phyloP scores from a whole-genome alignment of 73 alveolate species.

The Breviolum minutum region DNA sequence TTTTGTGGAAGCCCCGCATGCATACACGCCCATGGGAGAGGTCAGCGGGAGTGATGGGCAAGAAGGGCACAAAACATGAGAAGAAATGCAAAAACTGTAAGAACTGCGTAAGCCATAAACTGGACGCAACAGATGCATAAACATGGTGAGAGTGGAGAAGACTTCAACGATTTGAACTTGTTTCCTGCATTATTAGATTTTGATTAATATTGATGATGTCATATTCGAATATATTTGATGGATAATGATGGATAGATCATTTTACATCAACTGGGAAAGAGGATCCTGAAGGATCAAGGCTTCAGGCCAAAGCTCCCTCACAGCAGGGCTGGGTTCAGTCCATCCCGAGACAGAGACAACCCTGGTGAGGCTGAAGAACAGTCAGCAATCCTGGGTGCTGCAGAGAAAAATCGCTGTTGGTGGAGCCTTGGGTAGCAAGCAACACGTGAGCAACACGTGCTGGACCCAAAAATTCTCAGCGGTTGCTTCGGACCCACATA shows the following conservation, averaged over 20 bases:
- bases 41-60: background rate
- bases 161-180: too few relatives aligned
- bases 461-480: too few relatives aligned
- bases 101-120: background rate
- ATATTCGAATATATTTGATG: too few relatives aligned
- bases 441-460: too few relatives aligned
- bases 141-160: background rate
- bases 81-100: background rate
- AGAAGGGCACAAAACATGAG: background rate
- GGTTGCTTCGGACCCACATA: too few relatives aligned
- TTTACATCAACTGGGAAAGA: background rate
- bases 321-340: too few relatives aligned
- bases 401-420: slow-evolving; percentile 71
- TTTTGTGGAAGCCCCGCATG: slow-evolving; percentile 63
- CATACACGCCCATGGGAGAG: slow-evolving; percentile 94
- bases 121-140: background rate
- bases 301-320: background rate
- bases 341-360: too few relatives aligned
- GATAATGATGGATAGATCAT: background rate
- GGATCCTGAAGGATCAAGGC: background rate
- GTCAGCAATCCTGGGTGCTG: slow-evolving; percentile 28
- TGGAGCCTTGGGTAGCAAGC: slow-evolving; percentile 35
- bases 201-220: background rate
- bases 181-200: background rate
- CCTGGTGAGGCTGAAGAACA: slow-evolving; percentile 32